Evolutionary conservation across 2,329 filamentous ascomycete genomes (phyloP), one percentile per base, ranked within the genome.

Genomic region (Hypoxylon sp.): DNA sequence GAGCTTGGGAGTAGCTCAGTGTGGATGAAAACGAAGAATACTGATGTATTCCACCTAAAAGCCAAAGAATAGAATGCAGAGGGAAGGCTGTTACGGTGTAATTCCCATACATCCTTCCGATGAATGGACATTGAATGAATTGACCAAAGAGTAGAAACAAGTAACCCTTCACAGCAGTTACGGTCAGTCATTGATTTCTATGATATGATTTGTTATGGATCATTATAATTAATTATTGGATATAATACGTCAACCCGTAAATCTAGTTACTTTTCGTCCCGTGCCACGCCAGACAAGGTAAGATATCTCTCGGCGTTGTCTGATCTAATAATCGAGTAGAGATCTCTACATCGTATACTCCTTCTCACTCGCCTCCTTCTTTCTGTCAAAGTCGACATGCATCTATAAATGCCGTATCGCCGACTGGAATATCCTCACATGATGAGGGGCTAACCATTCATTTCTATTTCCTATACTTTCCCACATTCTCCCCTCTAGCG

Each of bases 161-260:
- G 19, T n/a, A 9, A 17, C 5, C 2, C n/a, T 42, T 42, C 1
- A n/a, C n/a, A 8, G 14, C 14, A 14, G 37, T 17, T n/a, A 39
- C 13, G n/a, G 26, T 47, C 22, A 13, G 10, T 24, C 8, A 33
- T 44, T 9, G 5, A 1, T 6, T 19, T 52, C 22, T 3, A 19
- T 11, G 29, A 13, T 3, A 19, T 11, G 29, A 13, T 3, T 10
- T 63, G 19, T 53, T 66, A 1, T 19, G 10, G 59, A 67, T 65
- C 66, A 71, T 71, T 71, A 71, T 5, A 59, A 71, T 71, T 71
- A 66, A 59, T 46, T 69, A 66, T 35, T 46, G 22, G 26, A 19
- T 14, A 65, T 53, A 51, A 58, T 66, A 46, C 59, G 44, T 63
- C 29, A 63, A 66, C 44, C 50, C 61, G 37, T 67, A 53, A 37